Conservation (phyloP, 129 eudicot species). For the Pulicaria dysenterica region DNA sequence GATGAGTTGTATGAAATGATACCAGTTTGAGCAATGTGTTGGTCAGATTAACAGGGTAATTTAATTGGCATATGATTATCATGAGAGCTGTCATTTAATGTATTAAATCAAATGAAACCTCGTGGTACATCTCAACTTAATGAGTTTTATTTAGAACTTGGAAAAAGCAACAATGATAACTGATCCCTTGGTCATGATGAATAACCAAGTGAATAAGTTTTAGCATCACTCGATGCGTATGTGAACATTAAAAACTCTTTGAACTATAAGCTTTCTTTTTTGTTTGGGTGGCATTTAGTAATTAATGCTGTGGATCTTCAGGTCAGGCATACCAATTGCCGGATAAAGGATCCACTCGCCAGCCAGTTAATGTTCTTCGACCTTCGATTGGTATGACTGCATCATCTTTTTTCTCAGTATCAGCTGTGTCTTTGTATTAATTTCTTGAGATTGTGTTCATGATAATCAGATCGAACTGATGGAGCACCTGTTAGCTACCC, state of each 20-base stretch:
- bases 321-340: slow-evolving; percentile 29
- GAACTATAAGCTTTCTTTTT: neutral
- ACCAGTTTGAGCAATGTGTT: no score
- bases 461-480: slow-evolving; percentile 31
- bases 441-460: slow-evolving; percentile 22
- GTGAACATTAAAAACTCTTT: neutral
- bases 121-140: neutral
- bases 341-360: slow-evolving; percentile 20
- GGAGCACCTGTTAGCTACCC: slow-evolving; percentile 20
- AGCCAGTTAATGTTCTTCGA: slow-evolving; percentile 19
- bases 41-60: neutral
- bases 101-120: neutral
- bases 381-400: slow-evolving; percentile 42
- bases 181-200: neutral
- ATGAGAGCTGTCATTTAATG: neutral
- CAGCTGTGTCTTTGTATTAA: neutral
- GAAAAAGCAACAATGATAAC: neutral
- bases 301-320: slow-evolving; percentile 28
- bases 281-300: slow-evolving; percentile 3
- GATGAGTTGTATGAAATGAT: no score
- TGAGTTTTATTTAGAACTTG: neutral
- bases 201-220: slow-evolving; percentile 3
- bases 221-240: neutral
- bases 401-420: neutral
- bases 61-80: neutral